Conservation (phyloP, 2,329 filamentous ascomycete genomes). For the Clarireedia hainanense region DNA sequence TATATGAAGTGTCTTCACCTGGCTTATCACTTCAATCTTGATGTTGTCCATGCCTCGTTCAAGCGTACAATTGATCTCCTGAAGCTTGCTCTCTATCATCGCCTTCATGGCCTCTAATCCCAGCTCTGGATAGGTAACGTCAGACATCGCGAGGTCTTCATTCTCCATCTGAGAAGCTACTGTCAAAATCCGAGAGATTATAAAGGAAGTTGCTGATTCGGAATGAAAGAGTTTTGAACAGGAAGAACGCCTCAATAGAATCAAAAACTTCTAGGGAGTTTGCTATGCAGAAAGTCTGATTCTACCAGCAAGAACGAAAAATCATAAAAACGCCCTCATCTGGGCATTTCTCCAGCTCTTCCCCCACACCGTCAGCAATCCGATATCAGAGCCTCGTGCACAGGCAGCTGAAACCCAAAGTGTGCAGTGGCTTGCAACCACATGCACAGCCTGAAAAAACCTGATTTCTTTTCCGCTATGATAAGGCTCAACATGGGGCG, state of each 20-base stretch:
- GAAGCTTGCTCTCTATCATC: not conserved
- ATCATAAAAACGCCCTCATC: not conserved
- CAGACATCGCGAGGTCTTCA: not conserved
- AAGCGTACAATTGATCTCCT: not conserved
- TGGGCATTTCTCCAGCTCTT: not conserved
- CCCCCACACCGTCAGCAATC: not conserved
- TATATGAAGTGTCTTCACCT: not conserved
- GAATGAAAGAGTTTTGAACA: too few species aligned
- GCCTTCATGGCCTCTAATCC: not conserved
- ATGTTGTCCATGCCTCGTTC: not conserved
- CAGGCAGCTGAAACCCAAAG: not conserved
- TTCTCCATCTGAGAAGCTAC: not conserved
- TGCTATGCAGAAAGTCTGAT: too few species aligned
- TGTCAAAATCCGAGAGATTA: too few species aligned
- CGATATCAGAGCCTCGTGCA: not conserved
- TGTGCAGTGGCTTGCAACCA: not conserved
- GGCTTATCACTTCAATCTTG: not conserved
- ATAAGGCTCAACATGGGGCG: not conserved
- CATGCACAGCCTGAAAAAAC: not conserved
- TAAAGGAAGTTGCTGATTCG: too few species aligned
- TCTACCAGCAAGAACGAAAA: not conserved
- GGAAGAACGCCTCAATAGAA: too few species aligned
- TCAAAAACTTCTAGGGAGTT: too few species aligned
- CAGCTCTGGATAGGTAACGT: not conserved
- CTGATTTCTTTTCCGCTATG: not conserved